Conservation (phyloP, 208 protist species). For the Leptomonas pyrrhocoris region DNA sequence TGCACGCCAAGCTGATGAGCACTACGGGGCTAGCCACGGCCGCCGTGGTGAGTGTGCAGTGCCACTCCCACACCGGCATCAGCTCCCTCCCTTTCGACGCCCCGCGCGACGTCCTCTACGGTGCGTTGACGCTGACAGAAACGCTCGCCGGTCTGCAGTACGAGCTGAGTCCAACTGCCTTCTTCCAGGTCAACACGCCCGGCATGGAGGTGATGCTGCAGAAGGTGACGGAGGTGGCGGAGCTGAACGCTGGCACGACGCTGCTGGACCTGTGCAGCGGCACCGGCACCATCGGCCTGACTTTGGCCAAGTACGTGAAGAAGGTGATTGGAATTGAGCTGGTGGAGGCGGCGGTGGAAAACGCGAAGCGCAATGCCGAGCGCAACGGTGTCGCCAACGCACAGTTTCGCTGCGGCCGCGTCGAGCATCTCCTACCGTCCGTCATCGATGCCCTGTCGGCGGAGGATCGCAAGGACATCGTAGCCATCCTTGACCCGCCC, state of each 20-base stretch:
- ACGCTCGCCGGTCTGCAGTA: conserved; percentile 77
- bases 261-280: conserved; percentile 97
- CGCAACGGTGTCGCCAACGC: conserved; percentile 90
- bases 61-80: conserved; percentile 81
- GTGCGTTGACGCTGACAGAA: conserved; percentile 72
- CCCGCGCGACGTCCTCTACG: conserved; percentile 67
- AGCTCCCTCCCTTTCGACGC: conserved; percentile 56
- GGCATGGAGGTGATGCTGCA: conserved; percentile 88
- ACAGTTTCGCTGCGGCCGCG: conserved; percentile 89
- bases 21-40: conserved; percentile 36
- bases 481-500: conserved; percentile 92
- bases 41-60: conserved; percentile 70
- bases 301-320: conserved; percentile 75
- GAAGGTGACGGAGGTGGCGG: conserved; percentile 67
- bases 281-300: conserved; percentile 95
- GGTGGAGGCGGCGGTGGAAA: conserved; percentile 81
- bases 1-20: conserved; percentile 30
- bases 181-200: conserved; percentile 97
- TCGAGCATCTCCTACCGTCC: conserved; percentile 87
- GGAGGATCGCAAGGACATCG: conserved; percentile 66
- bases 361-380: conserved; percentile 87
- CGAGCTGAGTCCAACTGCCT: conserved; percentile 91
- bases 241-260: conserved; percentile 56
- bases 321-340: conserved; percentile 95
- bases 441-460: conserved; percentile 50